Evolutionary conservation across 2,329 filamentous ascomycete species (phyloP).

Genomic region (Aspergillus latus): DNA sequence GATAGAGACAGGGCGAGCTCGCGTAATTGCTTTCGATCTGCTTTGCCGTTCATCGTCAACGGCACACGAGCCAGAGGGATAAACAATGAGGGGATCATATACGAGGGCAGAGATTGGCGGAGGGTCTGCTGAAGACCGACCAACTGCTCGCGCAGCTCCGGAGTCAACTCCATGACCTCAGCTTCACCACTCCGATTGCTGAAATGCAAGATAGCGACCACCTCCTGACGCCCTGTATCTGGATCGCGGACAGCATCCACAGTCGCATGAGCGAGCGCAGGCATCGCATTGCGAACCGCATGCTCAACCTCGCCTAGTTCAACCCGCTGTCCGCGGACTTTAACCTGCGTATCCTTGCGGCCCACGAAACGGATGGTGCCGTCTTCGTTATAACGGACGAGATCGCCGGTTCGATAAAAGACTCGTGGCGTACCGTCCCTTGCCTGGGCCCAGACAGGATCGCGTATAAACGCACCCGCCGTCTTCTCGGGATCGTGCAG

Average conservation of each 20-base stretch:
- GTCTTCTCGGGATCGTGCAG: not conserved
- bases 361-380: not conserved
- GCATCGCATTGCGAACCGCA: not conserved
- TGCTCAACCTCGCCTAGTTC: slow-evolving; percentile 3
- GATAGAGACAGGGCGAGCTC: not conserved
- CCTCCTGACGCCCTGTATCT: not conserved
- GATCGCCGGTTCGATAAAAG: slow-evolving; percentile 8
- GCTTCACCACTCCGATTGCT: not conserved
- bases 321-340: slow-evolving; percentile 4
- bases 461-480: not conserved
- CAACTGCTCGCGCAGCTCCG: not conserved
- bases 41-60: not conserved
- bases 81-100: not conserved
- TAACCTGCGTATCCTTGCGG: slow-evolving; percentile 3
- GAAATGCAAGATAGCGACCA: not conserved
- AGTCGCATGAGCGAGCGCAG: not conserved
- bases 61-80: not conserved
- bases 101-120: not conserved
- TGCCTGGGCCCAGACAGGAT: not conserved
- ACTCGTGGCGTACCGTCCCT: not conserved
- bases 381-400: not conserved
- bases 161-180: not conserved
- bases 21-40: not conserved
- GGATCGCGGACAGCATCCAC: not conserved
- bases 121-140: not conserved